Evolutionary conservation across 192 early-diverging fungal genomes (phyloP).

Genomic region (Thamnidium elegans): DNA sequence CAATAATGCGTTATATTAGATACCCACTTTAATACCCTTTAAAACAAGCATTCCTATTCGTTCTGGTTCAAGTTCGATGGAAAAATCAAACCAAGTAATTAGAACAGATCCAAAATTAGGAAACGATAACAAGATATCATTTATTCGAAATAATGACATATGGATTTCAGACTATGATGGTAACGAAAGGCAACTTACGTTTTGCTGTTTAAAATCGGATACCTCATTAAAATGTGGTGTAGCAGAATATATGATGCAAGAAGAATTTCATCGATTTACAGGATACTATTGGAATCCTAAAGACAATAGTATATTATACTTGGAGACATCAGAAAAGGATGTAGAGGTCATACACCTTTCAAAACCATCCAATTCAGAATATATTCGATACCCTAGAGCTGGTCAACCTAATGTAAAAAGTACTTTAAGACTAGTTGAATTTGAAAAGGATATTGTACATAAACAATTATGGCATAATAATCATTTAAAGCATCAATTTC

Average conservation of each 20-base stretch:
- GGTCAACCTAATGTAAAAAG: constrained; percentile 56
- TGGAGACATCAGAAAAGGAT: constrained; percentile 53
- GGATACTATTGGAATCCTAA: constrained; percentile 60
- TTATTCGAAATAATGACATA: constrained; percentile 59
- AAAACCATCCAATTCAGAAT: constrained; percentile 27
- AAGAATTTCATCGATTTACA: constrained; percentile 65
- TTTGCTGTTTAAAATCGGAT: constrained; percentile 43
- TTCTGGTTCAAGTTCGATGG: background rate
- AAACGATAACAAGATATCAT: constrained; percentile 49
- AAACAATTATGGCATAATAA: constrained; percentile 44
- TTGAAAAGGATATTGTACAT: constrained; percentile 37
- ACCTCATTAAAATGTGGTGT: constrained; percentile 52
- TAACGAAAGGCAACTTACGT: constrained; percentile 56
- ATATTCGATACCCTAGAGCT: constrained; percentile 59
- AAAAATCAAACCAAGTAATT: background rate
- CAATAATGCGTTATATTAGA: background rate
- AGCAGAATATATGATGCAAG: constrained; percentile 74
- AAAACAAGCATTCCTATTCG: background rate
- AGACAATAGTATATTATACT: constrained; percentile 46
- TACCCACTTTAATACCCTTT: constrained; percentile 3
- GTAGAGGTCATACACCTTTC: constrained; percentile 48
- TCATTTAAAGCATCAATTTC: constrained; percentile 47
- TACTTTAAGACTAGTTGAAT: constrained; percentile 54
- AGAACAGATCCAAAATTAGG: constrained; percentile 57
- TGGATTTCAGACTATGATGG: constrained; percentile 55